Conservation (phyloP, 371 early-diverging fungal genomes). For the Furculomyces boomerangus region DNA sequence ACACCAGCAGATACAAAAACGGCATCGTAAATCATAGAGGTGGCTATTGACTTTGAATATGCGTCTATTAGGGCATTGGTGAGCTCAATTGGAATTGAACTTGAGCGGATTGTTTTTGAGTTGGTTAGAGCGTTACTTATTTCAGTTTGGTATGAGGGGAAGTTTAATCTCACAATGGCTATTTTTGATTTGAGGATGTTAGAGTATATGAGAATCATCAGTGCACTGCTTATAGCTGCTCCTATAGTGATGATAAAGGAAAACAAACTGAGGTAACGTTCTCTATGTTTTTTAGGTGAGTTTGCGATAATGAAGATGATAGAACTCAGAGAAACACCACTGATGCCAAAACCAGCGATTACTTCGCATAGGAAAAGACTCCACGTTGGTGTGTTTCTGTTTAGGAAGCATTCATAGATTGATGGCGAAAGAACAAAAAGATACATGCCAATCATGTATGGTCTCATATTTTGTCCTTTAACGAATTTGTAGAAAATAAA, state of each 20-base stretch:
- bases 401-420: background rate
- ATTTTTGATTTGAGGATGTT: background rate
- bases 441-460: too few species aligned
- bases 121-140: too few species aligned
- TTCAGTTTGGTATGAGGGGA: too few species aligned
- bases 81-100: too few species aligned
- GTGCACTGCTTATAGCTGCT: background rate
- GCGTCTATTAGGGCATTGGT: too few species aligned
- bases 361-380: background rate
- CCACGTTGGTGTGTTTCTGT: background rate
- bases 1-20: too few species aligned
- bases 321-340: background rate
- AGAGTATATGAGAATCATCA: background rate
- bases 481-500: background rate
- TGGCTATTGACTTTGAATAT: too few species aligned
- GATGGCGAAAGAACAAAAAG: background rate
- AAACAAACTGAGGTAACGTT: background rate
- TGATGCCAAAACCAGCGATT: slow-evolving; percentile 1
- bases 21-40: too few species aligned
- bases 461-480: background rate
- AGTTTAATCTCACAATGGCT: too few species aligned
- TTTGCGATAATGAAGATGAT: background rate
- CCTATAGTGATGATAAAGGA: slow-evolving; percentile 1
- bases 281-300: background rate
- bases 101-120: too few species aligned